Base-by-base conservation (phyloP, 805 yeast species). In the Scheffersomyces stipitis region DNA sequence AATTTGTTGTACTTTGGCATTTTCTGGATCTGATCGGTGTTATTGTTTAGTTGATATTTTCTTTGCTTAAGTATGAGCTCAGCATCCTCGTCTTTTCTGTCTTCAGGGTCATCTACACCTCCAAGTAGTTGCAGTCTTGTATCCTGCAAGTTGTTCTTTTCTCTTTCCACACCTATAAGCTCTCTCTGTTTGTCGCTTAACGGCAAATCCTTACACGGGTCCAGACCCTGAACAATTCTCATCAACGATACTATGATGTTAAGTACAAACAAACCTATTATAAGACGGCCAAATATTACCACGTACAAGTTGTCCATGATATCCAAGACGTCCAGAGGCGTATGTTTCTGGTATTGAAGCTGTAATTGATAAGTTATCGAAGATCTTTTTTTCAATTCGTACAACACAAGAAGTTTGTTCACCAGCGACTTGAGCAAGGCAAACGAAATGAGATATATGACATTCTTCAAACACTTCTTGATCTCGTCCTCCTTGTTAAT, bases 131-230 rank as follows among this genome's bases (percentile, higher is more conserved):
- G n/a, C n/a, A n/a, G n/a, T n/a, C n/a, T n/a, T n/a, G n/a, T n/a
- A n/a, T n/a, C n/a, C n/a, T n/a, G n/a, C n/a, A n/a, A n/a, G 24
- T 20, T 10, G 24, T 20, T 20, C 10, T 20, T 20, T 20, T 10
- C 10, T 20, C 10, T 7, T 29, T 45, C 41, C 18, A 76, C 59
- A 1, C 80, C 81, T 26, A 76, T 55, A 12, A 76, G 51, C 27
- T 56, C 53, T 31, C 81, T 54, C 51, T 76, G 81, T 16, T 58
- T 60, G 31, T 59, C 62, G 7, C 61, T 69, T 41, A 76, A 62
- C 3, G 80, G 79, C 39, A 76, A 57, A 48, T 76, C 81, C 24
- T 60, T 46, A 44, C 81, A 76, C 46, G 70, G 72, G 45, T 76
- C 81, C 40, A 63, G 68, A 1, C 74, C 69, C 42, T 61, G 65